A percentile compares a stretch with the other conserved stretches of the same genome.
phyloP scores from a whole-genome alignment of 192 early-diverging fungal species.

The Coemansia sp. region DNA sequence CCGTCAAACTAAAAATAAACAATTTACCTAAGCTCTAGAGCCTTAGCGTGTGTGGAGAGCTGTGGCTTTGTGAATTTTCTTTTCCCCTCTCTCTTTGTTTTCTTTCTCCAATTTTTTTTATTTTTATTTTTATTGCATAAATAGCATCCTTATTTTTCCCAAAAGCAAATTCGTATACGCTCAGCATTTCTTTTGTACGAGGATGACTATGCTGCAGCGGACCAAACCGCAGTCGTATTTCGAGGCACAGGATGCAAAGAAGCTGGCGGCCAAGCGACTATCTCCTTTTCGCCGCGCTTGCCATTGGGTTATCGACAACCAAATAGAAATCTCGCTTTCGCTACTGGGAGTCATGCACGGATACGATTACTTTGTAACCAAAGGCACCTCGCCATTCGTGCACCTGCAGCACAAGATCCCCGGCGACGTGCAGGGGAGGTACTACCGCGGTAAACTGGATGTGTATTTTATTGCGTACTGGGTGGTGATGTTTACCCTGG shows the following conservation, averaged over 20 bases:
- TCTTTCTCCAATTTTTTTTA: neutral
- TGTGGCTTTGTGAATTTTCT: neutral
- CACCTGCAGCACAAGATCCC: conserved; percentile 36
- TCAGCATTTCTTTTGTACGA: too few relatives aligned
- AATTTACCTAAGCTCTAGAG: too few relatives aligned
- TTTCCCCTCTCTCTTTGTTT: neutral
- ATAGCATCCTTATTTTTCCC: conserved; percentile 1
- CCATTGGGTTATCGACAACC: conserved; percentile 37
- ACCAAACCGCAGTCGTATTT: conserved; percentile 12
- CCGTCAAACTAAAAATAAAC: neutral
- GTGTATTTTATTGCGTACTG: conserved; percentile 57
- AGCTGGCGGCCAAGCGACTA: neutral
- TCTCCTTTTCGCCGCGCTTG: conserved; percentile 7
- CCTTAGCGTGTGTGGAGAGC: too few relatives aligned
- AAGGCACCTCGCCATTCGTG: conserved; percentile 23
- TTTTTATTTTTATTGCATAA: neutral
- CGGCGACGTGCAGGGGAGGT: conserved; percentile 34
- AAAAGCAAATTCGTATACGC: too few relatives aligned
- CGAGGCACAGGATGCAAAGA: conserved; percentile 9
- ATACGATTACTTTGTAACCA: conserved; percentile 16
- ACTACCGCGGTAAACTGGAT: conserved; percentile 32
- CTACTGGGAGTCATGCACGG: conserved; percentile 31
- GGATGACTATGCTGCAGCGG: conserved; percentile 31
- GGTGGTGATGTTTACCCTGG: conserved; percentile 65
- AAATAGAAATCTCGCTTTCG: conserved; percentile 31